Evolutionary conservation across 805 yeast species (phyloP).

Genomic region (Lipomyces spencermartinsiae): DNA sequence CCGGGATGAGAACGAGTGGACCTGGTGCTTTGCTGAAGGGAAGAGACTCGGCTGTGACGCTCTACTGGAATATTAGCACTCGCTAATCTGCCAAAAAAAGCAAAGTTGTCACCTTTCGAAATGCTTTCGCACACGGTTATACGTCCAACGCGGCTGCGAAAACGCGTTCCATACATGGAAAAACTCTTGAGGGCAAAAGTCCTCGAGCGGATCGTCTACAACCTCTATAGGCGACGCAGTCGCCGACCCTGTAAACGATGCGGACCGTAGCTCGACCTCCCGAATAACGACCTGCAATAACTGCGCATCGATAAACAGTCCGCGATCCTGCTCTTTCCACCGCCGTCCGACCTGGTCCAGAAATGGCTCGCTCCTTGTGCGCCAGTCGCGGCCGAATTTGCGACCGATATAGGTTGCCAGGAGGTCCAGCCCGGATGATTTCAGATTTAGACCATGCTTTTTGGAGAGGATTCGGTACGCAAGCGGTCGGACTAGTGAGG

Average conservation of each 20-base stretch:
- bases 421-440: conserved; percentile 77
- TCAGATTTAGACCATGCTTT: conserved; percentile 88
- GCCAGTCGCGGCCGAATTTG: conserved; percentile 87
- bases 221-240: conserved; percentile 7
- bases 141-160: conserved; percentile 67
- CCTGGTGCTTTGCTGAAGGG: conserved; percentile 56
- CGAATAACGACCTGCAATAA: conserved; percentile 68
- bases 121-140: conserved; percentile 59
- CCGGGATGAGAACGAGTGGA: conserved; percentile 38
- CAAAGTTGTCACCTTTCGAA: conserved; percentile 30
- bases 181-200: conserved; percentile 53
- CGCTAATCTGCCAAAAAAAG: background rate
- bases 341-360: conserved; percentile 77
- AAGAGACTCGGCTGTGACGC: conserved; percentile 27
- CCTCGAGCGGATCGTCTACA: conserved; percentile 36
- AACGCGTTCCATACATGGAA: conserved; percentile 69
- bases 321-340: conserved; percentile 92
- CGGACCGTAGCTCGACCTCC: conserved; percentile 55
- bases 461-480: conserved; percentile 90
- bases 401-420: conserved; percentile 79
- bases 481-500: conserved; percentile 84
- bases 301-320: conserved; percentile 80
- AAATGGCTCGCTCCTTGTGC: conserved; percentile 65
- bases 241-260: conserved; percentile 29
- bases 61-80: conserved; percentile 6